Percentiles rank a stretch among this genome's conserved stretches.
These are phyloP conservation scores for Pichia paraexigua DNA, from an alignment of 805 yeast genomes.

Conservation along the genomic window DNA sequence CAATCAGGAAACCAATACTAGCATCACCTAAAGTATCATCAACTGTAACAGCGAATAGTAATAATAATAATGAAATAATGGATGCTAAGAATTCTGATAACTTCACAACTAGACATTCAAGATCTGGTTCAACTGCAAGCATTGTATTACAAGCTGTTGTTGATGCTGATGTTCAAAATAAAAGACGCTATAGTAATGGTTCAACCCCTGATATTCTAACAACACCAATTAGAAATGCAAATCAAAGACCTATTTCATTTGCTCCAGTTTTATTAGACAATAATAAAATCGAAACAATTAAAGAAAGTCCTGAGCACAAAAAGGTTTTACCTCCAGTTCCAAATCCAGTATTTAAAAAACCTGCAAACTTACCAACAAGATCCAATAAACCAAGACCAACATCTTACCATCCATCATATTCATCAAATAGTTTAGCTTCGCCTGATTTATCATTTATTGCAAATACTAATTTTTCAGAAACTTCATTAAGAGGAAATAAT, in stretches of 20 bases:
- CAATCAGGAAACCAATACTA: conserved; percentile 12
- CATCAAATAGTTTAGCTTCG: conserved; percentile 16
- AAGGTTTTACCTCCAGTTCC: conserved; percentile 18
- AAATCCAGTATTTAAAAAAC: conserved; percentile 18
- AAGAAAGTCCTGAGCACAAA: conserved; percentile 33
- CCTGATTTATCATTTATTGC: conserved; percentile 25
- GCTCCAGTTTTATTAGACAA: conserved; percentile 19
- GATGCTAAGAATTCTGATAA: background rate
- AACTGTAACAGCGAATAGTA: background rate
- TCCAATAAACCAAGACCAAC: conserved; percentile 72
- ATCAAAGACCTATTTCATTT: conserved; percentile 30
- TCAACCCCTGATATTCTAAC: conserved; percentile 12
- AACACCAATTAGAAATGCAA: conserved; percentile 11
- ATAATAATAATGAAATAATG: background rate
- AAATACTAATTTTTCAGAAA: conserved; percentile 20
- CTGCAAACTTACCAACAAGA: conserved; percentile 21
- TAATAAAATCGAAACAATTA: conserved; percentile 34
- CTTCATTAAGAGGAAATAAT: conserved; percentile 10
- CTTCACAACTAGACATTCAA: conserved; percentile 6
- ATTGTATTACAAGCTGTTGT: conserved; percentile 67
- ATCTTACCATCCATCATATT: conserved; percentile 66
- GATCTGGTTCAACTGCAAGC: conserved; percentile 48
- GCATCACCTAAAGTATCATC: background rate
- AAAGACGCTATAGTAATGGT: conserved; percentile 27
- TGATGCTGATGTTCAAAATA: conserved; percentile 42